phyloP scores from a whole-genome alignment of 2,329 filamentous ascomycete genomes.

The Microdochium bolleyi region DNA sequence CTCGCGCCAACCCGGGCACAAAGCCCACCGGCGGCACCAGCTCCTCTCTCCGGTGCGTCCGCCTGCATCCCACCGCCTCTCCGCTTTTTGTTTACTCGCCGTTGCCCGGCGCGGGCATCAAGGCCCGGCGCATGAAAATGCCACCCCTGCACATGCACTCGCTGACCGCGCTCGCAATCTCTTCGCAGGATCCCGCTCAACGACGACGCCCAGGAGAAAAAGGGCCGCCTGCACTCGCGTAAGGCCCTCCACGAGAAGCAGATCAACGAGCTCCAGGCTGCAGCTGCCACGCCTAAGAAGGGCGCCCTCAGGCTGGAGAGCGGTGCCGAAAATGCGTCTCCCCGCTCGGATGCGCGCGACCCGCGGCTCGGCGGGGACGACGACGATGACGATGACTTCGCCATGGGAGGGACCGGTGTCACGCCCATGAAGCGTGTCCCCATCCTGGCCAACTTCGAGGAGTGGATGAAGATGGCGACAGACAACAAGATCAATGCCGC shows the following conservation, averaged over 20 bases:
- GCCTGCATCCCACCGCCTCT: conserved; percentile 34
- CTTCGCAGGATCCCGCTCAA: conserved; percentile 77
- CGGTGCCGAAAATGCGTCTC: conserved; percentile 44
- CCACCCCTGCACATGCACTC: conserved; percentile 5
- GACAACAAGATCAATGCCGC: conserved; percentile 98
- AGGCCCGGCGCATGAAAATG: background rate
- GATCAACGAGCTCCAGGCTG: conserved; percentile 83
- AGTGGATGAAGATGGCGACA: conserved; percentile 99
- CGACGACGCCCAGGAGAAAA: conserved; percentile 90
- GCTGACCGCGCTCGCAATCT: conserved; percentile 6
- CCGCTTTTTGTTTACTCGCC: conserved; percentile 1
- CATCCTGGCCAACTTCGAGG: conserved; percentile 94
- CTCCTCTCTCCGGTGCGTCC: conserved; percentile 48
- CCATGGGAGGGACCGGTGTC: conserved; percentile 66
- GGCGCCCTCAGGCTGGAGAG: conserved; percentile 50
- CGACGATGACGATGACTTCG: conserved; percentile 51
- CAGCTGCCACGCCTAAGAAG: conserved; percentile 61
- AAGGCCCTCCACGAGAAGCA: conserved; percentile 85
- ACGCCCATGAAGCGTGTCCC: conserved; percentile 96
- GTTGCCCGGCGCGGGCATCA: background rate
- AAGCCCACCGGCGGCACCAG: conserved; percentile 38
- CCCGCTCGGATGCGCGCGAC: conserved; percentile 48
- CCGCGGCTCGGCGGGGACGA: conserved; percentile 35
- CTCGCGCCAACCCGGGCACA: conserved; percentile 37
- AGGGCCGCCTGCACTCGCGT: conserved; percentile 75